Evolutionary conservation across 768 basidiomycete species (phyloP), one percentile per base, ranked within the genome.

Genomic region (Pholiota microspora): DNA sequence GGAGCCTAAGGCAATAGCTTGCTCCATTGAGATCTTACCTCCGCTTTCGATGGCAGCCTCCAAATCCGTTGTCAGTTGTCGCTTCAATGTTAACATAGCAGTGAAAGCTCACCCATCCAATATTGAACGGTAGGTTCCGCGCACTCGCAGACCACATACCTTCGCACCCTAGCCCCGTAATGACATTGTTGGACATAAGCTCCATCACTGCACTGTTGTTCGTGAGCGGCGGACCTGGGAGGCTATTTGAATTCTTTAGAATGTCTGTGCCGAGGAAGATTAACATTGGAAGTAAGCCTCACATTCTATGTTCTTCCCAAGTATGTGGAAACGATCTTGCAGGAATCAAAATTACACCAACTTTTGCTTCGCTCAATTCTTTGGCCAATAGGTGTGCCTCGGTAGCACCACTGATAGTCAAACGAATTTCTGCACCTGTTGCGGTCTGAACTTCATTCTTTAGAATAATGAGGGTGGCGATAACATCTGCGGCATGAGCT

Each of bases 231-330:
- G 86, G 86, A 1, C 92, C 91, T 23, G 90, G 85, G 47, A 85
- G 67, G 62, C 88, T 62, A 50, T 16, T 13, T 21, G 13, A 36
- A 8, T 56, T 23, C 36, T 34, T 16, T 9, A 23, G 25, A 12
- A 18, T 10, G n/a, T 6, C 10, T 4, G 4, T 29, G 12, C 38
- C 16, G 34, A 25, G 7, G 4, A 9, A 40, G 13, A 40, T 10
- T 3, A 42, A 16, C 7, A 42, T 13, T 23, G 13, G 45, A 53
- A 29, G 31, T 27, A 58, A 83, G 63, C n/a, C n/a, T n/a, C 62
- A 86, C 85, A 88, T 81, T 53, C 89, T 74, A 29, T 79, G 73
- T 54, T 74, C 68, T 65, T 94, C 87, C 93, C 93, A 97, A 6
- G 63, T 51, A 25, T 64, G 61, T 0, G 94, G 94, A 76, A 86